Percentiles rank a stretch among this genome's conserved stretches.
Conservation (phyloP, 371 early-diverging fungal species). For the Blakeslea trispora region DNA sequence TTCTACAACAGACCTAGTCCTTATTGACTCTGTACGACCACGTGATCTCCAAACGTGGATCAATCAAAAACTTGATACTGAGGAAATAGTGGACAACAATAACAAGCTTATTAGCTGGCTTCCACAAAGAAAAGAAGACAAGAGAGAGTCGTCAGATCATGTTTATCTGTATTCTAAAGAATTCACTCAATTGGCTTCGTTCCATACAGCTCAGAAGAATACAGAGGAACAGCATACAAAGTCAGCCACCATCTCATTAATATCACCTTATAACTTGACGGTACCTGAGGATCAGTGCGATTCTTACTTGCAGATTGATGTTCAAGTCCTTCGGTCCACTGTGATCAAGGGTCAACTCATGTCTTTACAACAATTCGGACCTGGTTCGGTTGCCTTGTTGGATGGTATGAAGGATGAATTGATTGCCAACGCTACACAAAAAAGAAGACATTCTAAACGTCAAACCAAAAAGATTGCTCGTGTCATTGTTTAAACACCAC, state of each 20-base stretch:
- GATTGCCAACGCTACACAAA: conserved; percentile 7
- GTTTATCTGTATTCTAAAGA: conserved; percentile 46
- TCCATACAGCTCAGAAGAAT: not conserved
- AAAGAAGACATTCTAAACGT: conserved; percentile 11
- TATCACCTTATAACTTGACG: conserved; percentile 33
- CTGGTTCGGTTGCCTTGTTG: conserved; percentile 8
- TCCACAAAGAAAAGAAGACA: not conserved
- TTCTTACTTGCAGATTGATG: conserved; percentile 43
- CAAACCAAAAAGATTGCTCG: conserved; percentile 7
- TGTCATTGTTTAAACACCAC: not conserved
- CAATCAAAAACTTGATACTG: conserved; percentile 23
- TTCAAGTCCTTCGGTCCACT: conserved; percentile 43
- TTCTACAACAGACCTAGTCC: conserved; percentile 34
- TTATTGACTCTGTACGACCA: conserved; percentile 43
- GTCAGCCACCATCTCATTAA: conserved; percentile 27
- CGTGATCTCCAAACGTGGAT: conserved; percentile 43
- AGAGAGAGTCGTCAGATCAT: conserved; percentile 8
- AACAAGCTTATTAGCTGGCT: conserved; percentile 4
- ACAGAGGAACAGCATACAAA: not conserved
- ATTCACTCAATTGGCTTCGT: conserved; percentile 41
- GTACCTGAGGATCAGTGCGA: conserved; percentile 1
- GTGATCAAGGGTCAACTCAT: conserved; percentile 37
- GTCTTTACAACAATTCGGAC: conserved; percentile 30
- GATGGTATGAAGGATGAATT: conserved; percentile 20
- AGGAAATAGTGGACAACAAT: not conserved